phyloP scores from a whole-genome alignment of 148 eudicot genomes.

The Persicaria tinctoria region DNA sequence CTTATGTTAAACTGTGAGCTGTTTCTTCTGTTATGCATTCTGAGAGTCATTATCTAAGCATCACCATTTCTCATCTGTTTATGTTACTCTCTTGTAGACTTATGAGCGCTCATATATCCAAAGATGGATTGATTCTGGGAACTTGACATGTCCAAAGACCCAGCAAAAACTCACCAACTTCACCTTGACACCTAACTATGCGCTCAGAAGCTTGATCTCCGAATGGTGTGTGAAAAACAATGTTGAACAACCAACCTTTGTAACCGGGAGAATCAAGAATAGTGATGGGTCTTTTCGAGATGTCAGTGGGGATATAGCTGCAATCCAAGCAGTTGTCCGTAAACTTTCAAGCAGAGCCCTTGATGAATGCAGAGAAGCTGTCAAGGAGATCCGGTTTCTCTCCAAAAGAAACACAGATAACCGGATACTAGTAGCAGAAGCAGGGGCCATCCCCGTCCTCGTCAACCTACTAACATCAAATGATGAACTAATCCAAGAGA shows the following conservation, averaged over 20 bases:
- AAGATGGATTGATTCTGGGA: conserved; percentile 91
- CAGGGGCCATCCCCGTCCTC: conserved; percentile 61
- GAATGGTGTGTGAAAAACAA: conserved; percentile 79
- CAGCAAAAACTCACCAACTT: conserved; percentile 66
- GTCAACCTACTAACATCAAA: conserved; percentile 45
- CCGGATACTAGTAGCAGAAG: conserved; percentile 50
- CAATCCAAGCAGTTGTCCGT: conserved; percentile 32
- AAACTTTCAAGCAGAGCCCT: conserved; percentile 38
- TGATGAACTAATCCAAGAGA: conserved; percentile 64
- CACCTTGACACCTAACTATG: conserved; percentile 77
- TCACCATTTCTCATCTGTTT: not conserved
- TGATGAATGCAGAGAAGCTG: conserved; percentile 55
- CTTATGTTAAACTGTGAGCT: conserved; percentile 9
- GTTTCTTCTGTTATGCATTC: not conserved
- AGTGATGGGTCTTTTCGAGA: conserved; percentile 13
- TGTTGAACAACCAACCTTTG: conserved; percentile 26
- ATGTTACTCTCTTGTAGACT: conserved; percentile 39
- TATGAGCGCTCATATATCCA: conserved; percentile 91
- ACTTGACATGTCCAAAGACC: conserved; percentile 86
- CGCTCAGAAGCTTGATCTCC: conserved; percentile 58
- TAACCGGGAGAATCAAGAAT: conserved; percentile 12
- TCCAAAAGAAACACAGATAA: conserved; percentile 68
- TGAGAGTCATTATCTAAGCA: not conserved
- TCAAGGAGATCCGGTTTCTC: conserved; percentile 47
- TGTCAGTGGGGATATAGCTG: conserved; percentile 21